A percentile compares a stretch with the other conserved stretches of the same genome.
Evolutionary conservation across 192 early-diverging fungal genomes (phyloP).

Genomic region (Endogone sp.): DNA sequence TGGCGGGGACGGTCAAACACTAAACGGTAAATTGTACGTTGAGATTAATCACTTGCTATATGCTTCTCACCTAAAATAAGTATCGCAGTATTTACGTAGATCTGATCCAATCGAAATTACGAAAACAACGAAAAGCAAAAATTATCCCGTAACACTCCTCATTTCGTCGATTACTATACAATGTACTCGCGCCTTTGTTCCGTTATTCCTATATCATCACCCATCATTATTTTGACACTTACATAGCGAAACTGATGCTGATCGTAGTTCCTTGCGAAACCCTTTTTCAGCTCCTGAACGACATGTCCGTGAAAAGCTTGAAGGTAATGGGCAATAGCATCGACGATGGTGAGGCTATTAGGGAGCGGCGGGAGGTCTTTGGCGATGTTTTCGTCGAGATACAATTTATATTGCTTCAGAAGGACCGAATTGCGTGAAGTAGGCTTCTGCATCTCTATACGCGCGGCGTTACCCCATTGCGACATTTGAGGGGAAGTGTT

Average conservation of each 20-base stretch:
- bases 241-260: constrained; percentile 35
- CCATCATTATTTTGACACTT: background rate
- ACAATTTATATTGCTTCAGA: constrained; percentile 44
- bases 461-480: constrained; percentile 42
- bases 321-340: constrained; percentile 46
- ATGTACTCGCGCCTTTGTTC: too few relatives aligned
- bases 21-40: constrained; percentile 11
- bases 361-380: constrained; percentile 38
- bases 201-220: background rate
- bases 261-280: constrained; percentile 30
- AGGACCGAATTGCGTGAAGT: constrained; percentile 31
- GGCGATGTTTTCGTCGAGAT: constrained; percentile 38
- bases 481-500: constrained; percentile 34
- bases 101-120: too few relatives aligned
- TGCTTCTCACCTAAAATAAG: too few relatives aligned
- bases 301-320: constrained; percentile 40
- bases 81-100: too few relatives aligned
- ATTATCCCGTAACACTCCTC: too few relatives aligned
- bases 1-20: constrained; percentile 49
- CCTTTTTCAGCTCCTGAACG: constrained; percentile 38
- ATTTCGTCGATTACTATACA: too few relatives aligned
- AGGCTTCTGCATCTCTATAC: constrained; percentile 35
- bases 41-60: too few relatives aligned
- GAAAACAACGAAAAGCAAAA: too few relatives aligned
- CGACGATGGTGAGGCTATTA: constrained; percentile 34